Base-by-base conservation (phyloP, 1,139 yeast genomes). In the Lodderomyces pseudojiufengensis region DNA sequence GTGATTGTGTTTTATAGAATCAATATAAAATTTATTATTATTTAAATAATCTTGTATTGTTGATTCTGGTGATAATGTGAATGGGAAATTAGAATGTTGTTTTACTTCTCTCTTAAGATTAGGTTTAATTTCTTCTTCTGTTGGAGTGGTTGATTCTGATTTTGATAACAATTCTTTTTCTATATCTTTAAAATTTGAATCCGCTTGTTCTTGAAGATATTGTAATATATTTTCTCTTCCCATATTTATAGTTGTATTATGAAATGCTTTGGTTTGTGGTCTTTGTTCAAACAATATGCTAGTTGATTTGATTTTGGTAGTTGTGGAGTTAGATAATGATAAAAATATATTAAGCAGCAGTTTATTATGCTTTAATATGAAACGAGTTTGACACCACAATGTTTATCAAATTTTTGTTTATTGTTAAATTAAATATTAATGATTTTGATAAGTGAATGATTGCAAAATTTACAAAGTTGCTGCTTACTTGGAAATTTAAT, bases 11-110 rank as follows among this genome's bases (percentile, higher is more conserved):
- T 76, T 73, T 43, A 82, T 69, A 28, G 75, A 65, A 41, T 78
- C 78, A 18, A 86, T 85, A 73, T 80, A 85, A 38, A 66, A 68
- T 47, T 65, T 70, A 65, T 92, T 92, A 52, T 84, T 79, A 40
- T 73, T 63, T 31, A 90, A 64, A 51, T 77, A 79, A 38, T 85
- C 90, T 32, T 75, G 70, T 36, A 85, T 55, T 3, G 74, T 65
- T 10, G 85, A 78, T n/a, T 72, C 66, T 50, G 71, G 71, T 29
- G 70, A 66, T 38, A 82, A 64, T 1, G 78, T 70, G 57, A 81
- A 82, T 6, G 83, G 84, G 44, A 58, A 58, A 44, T 63, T 54
- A 15, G 49, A 35, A 33, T 49, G 51, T 15, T 18, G 11, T 32
- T 44, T 46, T 1, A 45, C 37, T 5, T 38, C 29, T 28, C 46